Evolutionary conservation across 129 eudicot species (phyloP).

Genomic region (Flaveria brownii): DNA sequence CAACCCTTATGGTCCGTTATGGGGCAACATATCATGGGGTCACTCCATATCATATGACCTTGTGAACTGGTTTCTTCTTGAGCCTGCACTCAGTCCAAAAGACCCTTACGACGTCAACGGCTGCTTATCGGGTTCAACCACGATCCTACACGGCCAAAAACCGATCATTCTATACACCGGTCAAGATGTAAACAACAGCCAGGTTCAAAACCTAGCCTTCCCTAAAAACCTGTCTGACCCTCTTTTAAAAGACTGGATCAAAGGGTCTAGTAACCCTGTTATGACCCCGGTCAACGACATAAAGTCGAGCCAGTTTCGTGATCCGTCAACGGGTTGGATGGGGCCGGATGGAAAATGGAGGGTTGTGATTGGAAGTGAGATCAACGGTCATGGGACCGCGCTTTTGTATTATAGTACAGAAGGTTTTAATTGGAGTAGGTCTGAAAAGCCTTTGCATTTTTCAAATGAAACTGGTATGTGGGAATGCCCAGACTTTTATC

Average conservation of each 20-base stretch:
- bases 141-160: conserved; percentile 47
- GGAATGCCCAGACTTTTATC: conserved; percentile 77
- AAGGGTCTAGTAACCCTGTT: conserved; percentile 53
- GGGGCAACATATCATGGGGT: conserved; percentile 68
- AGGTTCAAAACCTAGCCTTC: conserved; percentile 64
- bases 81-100: conserved; percentile 47
- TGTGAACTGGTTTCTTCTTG: conserved; percentile 54
- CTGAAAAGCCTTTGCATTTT: conserved; percentile 42
- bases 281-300: conserved; percentile 35
- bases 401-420: conserved; percentile 48
- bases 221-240: conserved; percentile 69
- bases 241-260: conserved; percentile 51
- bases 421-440: conserved; percentile 50
- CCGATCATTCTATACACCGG: conserved; percentile 69
- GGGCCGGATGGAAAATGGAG: conserved; percentile 52
- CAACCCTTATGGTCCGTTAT: conserved; percentile 59
- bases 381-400: conserved; percentile 41
- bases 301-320: conserved; percentile 39
- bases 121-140: conserved; percentile 64
- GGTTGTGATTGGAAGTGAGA: conserved; percentile 46
- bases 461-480: conserved; percentile 46
- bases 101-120: conserved; percentile 54
- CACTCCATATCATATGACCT: conserved; percentile 69
- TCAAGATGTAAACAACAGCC: conserved; percentile 28
- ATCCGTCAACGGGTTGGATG: conserved; percentile 71